Conservation (phyloP, 2,329 filamentous ascomycete genomes). For the Chalara sp. region DNA sequence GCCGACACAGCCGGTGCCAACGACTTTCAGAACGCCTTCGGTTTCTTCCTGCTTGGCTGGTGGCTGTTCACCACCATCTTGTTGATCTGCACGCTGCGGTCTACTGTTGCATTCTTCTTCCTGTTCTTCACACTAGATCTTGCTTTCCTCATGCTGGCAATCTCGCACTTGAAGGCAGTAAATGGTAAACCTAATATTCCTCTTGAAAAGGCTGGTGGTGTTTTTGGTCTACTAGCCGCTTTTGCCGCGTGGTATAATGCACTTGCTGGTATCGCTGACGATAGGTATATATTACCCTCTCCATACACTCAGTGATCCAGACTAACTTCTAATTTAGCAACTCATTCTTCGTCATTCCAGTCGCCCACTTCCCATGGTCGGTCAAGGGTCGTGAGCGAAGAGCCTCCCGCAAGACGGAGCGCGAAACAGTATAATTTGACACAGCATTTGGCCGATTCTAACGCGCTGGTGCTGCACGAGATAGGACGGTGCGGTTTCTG, state of each 20-base stretch:
- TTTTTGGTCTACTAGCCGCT: slow-evolving; percentile 73
- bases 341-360: slow-evolving; percentile 85
- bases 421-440: slow-evolving; percentile 19
- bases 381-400: slow-evolving; percentile 62
- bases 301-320: background rate
- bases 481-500: too few species aligned
- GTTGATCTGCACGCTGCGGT: slow-evolving; percentile 49
- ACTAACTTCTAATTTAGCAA: slow-evolving; percentile 49
- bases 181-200: slow-evolving; percentile 32
- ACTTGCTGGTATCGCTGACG: slow-evolving; percentile 72
- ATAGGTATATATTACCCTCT: slow-evolving; percentile 38
- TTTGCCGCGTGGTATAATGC: slow-evolving; percentile 87
- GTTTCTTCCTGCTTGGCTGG: slow-evolving; percentile 53
- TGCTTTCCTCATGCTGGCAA: slow-evolving; percentile 49
- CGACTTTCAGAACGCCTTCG: slow-evolving; percentile 44
- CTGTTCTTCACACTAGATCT: slow-evolving; percentile 53
- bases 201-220: slow-evolving; percentile 65
- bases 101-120: slow-evolving; percentile 52
- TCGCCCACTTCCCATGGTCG: slow-evolving; percentile 93
- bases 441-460: background rate
- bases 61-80: slow-evolving; percentile 57
- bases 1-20: slow-evolving; percentile 20
- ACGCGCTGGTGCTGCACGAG: too few species aligned
- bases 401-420: slow-evolving; percentile 40
- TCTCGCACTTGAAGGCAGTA: slow-evolving; percentile 28